Evolutionary conservation across 305 asterid genomes (phyloP), one percentile per base, ranked within the genome.

Genomic region (Fraxinus baroniana): DNA sequence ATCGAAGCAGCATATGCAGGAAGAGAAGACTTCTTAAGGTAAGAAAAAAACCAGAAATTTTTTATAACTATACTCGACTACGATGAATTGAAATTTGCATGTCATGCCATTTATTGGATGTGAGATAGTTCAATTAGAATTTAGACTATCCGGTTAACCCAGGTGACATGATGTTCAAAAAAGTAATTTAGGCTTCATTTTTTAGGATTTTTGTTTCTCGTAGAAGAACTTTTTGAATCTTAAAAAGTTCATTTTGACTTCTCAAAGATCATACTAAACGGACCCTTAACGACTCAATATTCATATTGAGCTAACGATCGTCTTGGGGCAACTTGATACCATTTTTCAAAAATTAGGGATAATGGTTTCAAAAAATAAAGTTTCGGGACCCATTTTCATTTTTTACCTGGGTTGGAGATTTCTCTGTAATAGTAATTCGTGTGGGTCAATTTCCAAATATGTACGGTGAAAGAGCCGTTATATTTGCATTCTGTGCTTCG

Each of bases 381-480:
- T 52, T 17, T 52, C 22, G 3, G 8, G 22, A 49, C 62, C 9
- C 24, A 52, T 52, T 52, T 52, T 5, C 9, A n/a, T 0, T n/a
- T 52, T n/a, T 52, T 52, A 52, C 22, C 8, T 5, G 62, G 20
- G 22, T 49, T 5, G 0, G 24, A 24, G 9, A 52, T 52, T 52
- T 18, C 24, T 17, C 22, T 5, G 62, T 5, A 52, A 17, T 5
- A n/a, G 9, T 62, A 2, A 64, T 24, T 24, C n/a, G 12, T 24
- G 26, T 64, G 73, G 64, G 7, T 24, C 33, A 7, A 18, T 6
- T 64, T 28, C 18, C 37, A 26, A 28, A 66, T 66, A 2, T 66
- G 35, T 66, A 26, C 73, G 17, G 73, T 18, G 86, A 57, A 78
- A 33, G 85, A 64, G 85, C 33, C 85, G 78, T 76, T 55, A 52